Percentiles rank a stretch among this genome's conserved stretches.
Evolutionary conservation across 352 stramenopile genomes (phyloP).

Genomic region (Globisporangium viniferum): DNA sequence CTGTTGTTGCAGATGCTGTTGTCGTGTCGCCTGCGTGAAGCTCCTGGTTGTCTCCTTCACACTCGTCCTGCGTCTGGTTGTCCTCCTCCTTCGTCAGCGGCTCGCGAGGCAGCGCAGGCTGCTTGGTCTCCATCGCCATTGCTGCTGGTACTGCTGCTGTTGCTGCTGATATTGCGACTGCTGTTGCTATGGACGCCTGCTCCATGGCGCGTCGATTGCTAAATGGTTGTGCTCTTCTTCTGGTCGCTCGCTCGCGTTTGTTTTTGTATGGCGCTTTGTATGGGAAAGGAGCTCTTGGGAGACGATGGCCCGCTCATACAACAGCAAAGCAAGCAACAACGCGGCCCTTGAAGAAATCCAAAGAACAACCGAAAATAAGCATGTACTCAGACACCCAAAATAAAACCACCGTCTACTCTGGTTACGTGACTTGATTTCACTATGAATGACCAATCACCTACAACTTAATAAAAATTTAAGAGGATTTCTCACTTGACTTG

Average conservation of each 20-base stretch:
- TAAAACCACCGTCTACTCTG: background rate
- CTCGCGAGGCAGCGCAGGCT: background rate
- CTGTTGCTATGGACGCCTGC: background rate
- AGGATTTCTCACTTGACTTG: no score
- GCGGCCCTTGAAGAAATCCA: slow-evolving; percentile 11
- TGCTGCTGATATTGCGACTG: background rate
- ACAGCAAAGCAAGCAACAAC: background rate
- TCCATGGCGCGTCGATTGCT: slow-evolving; percentile 10
- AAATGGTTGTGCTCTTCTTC: background rate
- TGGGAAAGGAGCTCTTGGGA: background rate
- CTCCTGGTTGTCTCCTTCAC: slow-evolving; percentile 4
- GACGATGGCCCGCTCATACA: background rate
- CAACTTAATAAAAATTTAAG: background rate
- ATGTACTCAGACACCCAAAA: background rate
- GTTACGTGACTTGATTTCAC: no score
- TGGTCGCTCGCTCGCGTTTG: background rate
- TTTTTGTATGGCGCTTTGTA: background rate
- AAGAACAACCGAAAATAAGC: slow-evolving; percentile 9
- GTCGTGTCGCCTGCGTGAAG: background rate
- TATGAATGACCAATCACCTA: no score
- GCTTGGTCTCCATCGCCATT: slow-evolving; percentile 1
- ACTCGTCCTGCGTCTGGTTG: slow-evolving; percentile 4
- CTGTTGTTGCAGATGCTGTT: background rate
- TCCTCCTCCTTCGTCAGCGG: background rate
- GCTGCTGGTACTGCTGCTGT: background rate